Evolutionary conservation across 352 stramenopile species (phyloP).

Genomic region (Pythium aquatile): DNA sequence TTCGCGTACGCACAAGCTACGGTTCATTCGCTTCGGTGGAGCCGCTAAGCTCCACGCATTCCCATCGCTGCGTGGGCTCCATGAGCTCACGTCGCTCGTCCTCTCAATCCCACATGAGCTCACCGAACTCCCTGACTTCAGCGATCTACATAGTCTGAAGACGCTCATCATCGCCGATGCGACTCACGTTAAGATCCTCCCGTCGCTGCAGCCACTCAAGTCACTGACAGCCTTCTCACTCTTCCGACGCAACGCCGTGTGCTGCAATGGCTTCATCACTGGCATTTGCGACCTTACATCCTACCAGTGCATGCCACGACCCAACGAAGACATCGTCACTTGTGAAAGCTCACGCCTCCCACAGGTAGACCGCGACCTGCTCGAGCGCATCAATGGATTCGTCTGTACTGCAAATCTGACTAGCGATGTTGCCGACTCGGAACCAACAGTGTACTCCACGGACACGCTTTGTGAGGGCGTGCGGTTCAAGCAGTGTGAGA

Average conservation of each 20-base stretch:
- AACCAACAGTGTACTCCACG: slow-evolving; percentile 6
- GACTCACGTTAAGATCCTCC: slow-evolving; percentile 6
- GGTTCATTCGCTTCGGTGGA: slow-evolving; percentile 22
- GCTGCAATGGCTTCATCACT: slow-evolving; percentile 29
- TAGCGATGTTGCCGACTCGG: slow-evolving; percentile 13
- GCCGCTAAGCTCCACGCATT: slow-evolving; percentile 12
- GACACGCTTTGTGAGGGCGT: slow-evolving; percentile 22
- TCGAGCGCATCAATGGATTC: not conserved
- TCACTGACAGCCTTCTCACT: slow-evolving; percentile 14
- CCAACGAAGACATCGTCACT: slow-evolving; percentile 1
- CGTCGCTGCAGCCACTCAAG: slow-evolving; percentile 11
- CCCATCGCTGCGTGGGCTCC: slow-evolving; percentile 8
- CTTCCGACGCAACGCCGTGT: slow-evolving; percentile 17
- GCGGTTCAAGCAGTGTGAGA: slow-evolving; percentile 17
- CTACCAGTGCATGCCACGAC: slow-evolving; percentile 11
- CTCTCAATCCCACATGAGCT: slow-evolving; percentile 14
- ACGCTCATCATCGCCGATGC: slow-evolving; percentile 18
- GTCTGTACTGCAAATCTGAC: slow-evolving; percentile 12
- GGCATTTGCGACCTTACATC: slow-evolving; percentile 20
- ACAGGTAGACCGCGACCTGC: not conserved
- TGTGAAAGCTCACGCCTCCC: slow-evolving; percentile 11
- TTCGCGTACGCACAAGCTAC: slow-evolving; percentile 11
- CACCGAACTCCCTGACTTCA: slow-evolving; percentile 13
- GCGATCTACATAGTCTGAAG: slow-evolving; percentile 9
- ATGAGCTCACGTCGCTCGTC: slow-evolving; percentile 16